Evolutionary conservation across 2,329 filamentous ascomycete species (phyloP).

Genomic region (Botrytis squamosa): DNA sequence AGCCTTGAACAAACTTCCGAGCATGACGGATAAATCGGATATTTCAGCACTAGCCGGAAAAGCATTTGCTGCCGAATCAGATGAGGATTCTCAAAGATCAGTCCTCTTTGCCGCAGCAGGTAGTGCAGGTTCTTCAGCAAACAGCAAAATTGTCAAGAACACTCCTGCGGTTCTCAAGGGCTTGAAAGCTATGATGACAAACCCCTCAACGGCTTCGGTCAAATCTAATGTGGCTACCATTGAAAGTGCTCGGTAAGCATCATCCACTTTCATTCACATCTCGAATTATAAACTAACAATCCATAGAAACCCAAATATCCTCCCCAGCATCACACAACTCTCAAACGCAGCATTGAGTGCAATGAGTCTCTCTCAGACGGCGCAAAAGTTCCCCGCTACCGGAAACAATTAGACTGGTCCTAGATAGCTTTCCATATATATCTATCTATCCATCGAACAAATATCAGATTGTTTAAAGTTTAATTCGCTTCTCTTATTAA

Average conservation of each 20-base stretch:
- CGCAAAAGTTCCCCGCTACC: constrained; percentile 30
- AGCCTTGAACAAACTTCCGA: constrained; percentile 28
- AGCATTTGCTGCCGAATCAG: constrained; percentile 32
- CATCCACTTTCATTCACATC: too few relatives aligned
- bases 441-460: neutral
- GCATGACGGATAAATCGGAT: constrained; percentile 20
- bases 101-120: constrained; percentile 31
- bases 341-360: constrained; percentile 32
- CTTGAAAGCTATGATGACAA: constrained; percentile 28
- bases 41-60: constrained; percentile 29
- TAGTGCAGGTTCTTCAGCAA: constrained; percentile 26
- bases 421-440: neutral
- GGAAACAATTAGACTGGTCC: constrained; percentile 12
- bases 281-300: neutral
- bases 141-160: constrained; percentile 33
- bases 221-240: constrained; percentile 21
- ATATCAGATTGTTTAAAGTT: neutral
- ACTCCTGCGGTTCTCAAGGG: constrained; percentile 32
- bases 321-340: constrained; percentile 35
- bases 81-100: constrained; percentile 32
- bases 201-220: neutral
- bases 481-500: neutral
- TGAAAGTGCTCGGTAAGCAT: constrained; percentile 14
- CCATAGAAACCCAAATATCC: constrained; percentile 33
- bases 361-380: constrained; percentile 23